phyloP scores from a whole-genome alignment of 305 asterid species.

The Lippia alba region DNA sequence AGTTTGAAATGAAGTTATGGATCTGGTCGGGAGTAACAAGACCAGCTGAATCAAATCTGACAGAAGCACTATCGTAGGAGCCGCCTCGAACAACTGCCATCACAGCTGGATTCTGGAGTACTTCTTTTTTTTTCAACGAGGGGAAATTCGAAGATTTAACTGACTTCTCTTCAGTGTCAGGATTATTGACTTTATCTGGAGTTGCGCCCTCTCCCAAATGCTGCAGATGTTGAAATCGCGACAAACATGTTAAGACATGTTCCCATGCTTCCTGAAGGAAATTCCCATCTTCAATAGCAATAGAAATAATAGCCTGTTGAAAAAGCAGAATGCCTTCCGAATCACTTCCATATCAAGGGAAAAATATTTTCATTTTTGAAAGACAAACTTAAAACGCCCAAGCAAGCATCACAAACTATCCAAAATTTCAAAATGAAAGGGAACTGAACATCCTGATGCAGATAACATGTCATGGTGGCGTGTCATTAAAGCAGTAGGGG shows the following conservation, averaged over 20 bases:
- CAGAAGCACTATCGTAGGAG: conserved; percentile 90
- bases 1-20: conserved; percentile 82
- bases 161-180: conserved; percentile 71
- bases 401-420: conserved; percentile 27
- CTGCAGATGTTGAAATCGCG: conserved; percentile 98
- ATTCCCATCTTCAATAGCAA: conserved; percentile 97
- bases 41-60: conserved; percentile 68
- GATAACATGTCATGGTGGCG: conserved; percentile 22
- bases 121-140: conserved; percentile 84
- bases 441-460: conserved; percentile 17
- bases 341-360: conserved; percentile 24
- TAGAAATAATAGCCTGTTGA: conserved; percentile 87
- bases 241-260: conserved; percentile 91
- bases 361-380: conserved; percentile 12
- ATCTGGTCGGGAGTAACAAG: conserved; percentile 94
- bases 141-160: conserved; percentile 56
- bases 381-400: conserved; percentile 4
- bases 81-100: conserved; percentile 99
- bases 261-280: conserved; percentile 98
- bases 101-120: conserved; percentile 90
- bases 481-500: conserved; percentile 9
- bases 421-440: conserved; percentile 25
- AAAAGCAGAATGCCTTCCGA: conserved; percentile 29
- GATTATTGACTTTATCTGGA: conserved; percentile 63
- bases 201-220: conserved; percentile 98